Percentiles rank a stretch among this genome's conserved stretches.
These are phyloP conservation scores for Vaccinium myrtillus DNA, from an alignment of 148 eudicot genomes.

Conservation along the genomic window DNA sequence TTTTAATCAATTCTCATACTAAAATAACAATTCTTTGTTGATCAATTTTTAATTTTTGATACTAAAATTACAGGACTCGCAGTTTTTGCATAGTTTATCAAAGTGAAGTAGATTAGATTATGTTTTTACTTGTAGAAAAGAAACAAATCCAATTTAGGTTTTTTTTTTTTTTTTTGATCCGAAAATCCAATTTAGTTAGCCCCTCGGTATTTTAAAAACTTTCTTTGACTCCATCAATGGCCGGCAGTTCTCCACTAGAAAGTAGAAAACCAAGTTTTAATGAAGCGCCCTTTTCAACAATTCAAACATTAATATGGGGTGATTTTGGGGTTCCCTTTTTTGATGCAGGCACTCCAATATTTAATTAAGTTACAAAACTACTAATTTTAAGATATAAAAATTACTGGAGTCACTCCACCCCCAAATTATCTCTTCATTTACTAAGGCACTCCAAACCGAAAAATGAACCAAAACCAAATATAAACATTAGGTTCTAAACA, in stretches of 20 bases:
- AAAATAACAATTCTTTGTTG: not conserved
- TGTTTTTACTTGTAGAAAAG: constrained; percentile 18
- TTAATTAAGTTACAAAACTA: too few species aligned
- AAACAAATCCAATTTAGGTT: too few species aligned
- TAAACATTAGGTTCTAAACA: too few species aligned
- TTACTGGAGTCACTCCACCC: too few species aligned
- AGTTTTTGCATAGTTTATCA: constrained; percentile 11
- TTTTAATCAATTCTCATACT: too few species aligned
- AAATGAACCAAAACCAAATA: too few species aligned
- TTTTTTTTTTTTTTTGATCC: too few species aligned
- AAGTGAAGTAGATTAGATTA: constrained; percentile 2
- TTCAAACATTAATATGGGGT: not conserved
- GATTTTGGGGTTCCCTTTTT: too few species aligned
- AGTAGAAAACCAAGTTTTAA: not conserved
- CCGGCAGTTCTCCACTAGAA: constrained; percentile 8
- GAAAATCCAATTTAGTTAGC: constrained; percentile 21
- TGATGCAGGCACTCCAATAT: too few species aligned
- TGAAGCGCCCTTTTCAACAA: not conserved
- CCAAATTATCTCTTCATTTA: too few species aligned
- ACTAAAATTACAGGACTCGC: constrained; percentile 4
- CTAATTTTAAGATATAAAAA: too few species aligned
- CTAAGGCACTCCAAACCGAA: too few species aligned
- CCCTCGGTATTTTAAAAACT: constrained; percentile 6
- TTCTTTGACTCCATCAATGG: not conserved
- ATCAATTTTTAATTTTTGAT: not conserved